Conservation (phyloP, 495 filamentous ascomycete genomes). For the Hypoxylon subgilvum region DNA sequence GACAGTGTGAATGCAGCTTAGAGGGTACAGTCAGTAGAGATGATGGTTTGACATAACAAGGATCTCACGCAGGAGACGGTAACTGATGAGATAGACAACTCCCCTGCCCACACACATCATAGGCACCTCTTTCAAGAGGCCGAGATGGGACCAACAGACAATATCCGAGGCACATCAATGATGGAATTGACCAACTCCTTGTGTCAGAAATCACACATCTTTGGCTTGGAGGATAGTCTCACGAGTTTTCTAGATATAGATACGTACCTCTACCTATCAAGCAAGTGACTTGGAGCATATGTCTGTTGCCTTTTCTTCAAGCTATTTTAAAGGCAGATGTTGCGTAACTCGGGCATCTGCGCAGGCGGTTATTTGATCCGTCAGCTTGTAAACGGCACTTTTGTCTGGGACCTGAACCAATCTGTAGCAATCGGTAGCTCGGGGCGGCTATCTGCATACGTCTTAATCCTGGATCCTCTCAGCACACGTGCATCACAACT, state of each 20-base stretch:
- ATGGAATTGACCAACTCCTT: not conserved
- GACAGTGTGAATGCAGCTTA: slow-evolving; percentile 29
- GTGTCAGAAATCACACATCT: slow-evolving; percentile 12
- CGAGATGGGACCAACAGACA: not conserved
- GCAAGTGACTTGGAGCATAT: slow-evolving; percentile 8
- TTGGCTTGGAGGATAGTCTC: not conserved
- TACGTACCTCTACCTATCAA: too few species aligned
- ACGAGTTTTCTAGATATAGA: too few species aligned
- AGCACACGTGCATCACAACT: slow-evolving; percentile 32
- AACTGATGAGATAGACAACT: not conserved
- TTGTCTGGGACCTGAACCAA: slow-evolving; percentile 17
- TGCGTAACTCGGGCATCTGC: slow-evolving; percentile 35
- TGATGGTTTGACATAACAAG: slow-evolving; percentile 1
- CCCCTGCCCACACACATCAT: not conserved
- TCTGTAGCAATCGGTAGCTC: slow-evolving; percentile 26
- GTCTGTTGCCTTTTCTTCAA: slow-evolving; percentile 24
- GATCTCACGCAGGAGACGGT: not conserved
- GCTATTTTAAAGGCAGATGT: slow-evolving; percentile 28
- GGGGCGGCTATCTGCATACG: slow-evolving; percentile 36
- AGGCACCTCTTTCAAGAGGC: not conserved
- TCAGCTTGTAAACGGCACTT: slow-evolving; percentile 23
- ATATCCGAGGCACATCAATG: not conserved
- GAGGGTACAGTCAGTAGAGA: slow-evolving; percentile 28
- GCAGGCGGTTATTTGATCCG: slow-evolving; percentile 36
- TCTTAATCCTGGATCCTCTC: slow-evolving; percentile 28